These are phyloP conservation scores for Hamamelis virginiana DNA, from an alignment of 164 flowering plant genomes.

Conservation along the genomic window DNA sequence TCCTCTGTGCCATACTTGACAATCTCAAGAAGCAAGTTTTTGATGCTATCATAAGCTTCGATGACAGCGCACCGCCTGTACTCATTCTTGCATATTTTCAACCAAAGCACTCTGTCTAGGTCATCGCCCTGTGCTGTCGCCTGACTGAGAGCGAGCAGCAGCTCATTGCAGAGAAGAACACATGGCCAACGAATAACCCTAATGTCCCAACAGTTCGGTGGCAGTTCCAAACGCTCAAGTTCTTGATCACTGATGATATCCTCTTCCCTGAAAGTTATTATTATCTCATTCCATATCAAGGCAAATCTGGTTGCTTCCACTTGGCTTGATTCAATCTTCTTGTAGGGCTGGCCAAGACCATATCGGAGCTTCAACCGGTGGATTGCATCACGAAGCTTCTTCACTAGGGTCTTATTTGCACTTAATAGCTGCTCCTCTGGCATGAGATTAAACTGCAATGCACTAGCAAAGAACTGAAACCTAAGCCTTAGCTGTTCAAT, in stretches of 20 bases:
- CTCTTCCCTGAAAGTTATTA: constrained; percentile 71
- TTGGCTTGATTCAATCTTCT: constrained; percentile 76
- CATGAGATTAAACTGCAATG: constrained; percentile 88
- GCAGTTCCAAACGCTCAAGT: constrained; percentile 78
- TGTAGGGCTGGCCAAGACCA: constrained; percentile 75
- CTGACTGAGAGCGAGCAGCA: constrained; percentile 80
- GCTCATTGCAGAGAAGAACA: constrained; percentile 84
- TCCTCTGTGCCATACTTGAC: constrained; percentile 60
- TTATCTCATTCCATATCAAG: constrained; percentile 85
- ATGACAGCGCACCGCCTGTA: constrained; percentile 83
- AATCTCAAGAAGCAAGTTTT: constrained; percentile 53
- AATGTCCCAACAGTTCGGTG: constrained; percentile 73
- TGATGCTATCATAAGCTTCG: constrained; percentile 83
- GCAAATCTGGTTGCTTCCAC: constrained; percentile 80
- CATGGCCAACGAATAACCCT: constrained; percentile 97
- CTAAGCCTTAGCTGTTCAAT: constrained; percentile 74
- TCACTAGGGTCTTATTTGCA: constrained; percentile 41
- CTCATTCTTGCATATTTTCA: constrained; percentile 68
- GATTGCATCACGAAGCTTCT: constrained; percentile 65
- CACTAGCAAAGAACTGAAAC: constrained; percentile 94
- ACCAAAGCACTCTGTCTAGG: constrained; percentile 64
- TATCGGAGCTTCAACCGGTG: constrained; percentile 73
- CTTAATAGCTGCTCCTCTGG: constrained; percentile 61
- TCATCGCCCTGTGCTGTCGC: constrained; percentile 57
- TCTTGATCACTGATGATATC: constrained; percentile 81